These are phyloP conservation scores for Talaromyces amestolkiae DNA, from an alignment of 2,329 filamentous ascomycete genomes.

Conservation along the genomic window DNA sequence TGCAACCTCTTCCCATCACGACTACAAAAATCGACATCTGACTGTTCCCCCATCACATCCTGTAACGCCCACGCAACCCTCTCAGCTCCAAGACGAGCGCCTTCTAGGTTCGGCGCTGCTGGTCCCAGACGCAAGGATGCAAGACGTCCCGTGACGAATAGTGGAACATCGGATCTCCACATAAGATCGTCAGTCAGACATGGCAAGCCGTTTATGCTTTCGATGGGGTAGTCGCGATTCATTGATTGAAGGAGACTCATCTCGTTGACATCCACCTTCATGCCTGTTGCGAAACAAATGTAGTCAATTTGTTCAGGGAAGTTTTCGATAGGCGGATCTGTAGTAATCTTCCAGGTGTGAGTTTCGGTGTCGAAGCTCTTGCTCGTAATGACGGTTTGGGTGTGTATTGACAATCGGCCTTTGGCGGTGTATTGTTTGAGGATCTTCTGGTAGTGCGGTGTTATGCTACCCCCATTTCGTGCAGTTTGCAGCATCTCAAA, in stretches of 20 bases:
- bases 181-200: conserved; percentile 73
- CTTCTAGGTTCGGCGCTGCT: conserved; percentile 70
- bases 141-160: conserved; percentile 68
- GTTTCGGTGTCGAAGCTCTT: conserved; percentile 50
- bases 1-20: conserved; percentile 26
- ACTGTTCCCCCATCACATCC: conserved; percentile 48
- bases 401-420: conserved; percentile 56
- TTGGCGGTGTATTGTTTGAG: conserved; percentile 58
- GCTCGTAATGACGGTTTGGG: conserved; percentile 55
- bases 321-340: conserved; percentile 51
- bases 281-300: conserved; percentile 74
- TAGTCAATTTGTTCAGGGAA: conserved; percentile 57
- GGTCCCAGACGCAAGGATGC: conserved; percentile 68
- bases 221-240: conserved; percentile 58
- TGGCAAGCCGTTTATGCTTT: conserved; percentile 64
- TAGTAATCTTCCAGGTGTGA: conserved; percentile 54
- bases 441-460: conserved; percentile 65
- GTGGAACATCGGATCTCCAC: conserved; percentile 70
- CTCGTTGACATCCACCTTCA: conserved; percentile 60
- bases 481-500: conserved; percentile 64
- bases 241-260: conserved; percentile 64
- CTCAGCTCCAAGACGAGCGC: conserved; percentile 70
- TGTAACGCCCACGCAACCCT: conserved; percentile 69
- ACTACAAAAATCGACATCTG: conserved; percentile 21
- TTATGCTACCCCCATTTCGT: conserved; percentile 74